Conservation (phyloP, 768 basidiomycete genomes). For the Daedalea quercina region DNA sequence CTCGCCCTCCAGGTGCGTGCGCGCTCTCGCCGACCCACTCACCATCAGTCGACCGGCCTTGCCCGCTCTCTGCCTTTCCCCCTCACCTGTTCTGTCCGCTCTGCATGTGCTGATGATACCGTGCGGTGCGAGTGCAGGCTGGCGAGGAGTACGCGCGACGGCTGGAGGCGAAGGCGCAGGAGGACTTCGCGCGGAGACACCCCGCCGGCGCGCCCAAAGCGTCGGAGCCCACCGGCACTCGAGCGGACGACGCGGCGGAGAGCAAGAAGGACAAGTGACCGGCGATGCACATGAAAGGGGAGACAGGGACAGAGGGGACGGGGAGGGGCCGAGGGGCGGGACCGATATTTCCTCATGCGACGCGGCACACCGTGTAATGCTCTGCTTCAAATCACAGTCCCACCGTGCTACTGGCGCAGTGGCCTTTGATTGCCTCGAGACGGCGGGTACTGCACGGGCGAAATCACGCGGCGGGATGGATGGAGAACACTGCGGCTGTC, state of each 20-base stretch:
- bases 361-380: background rate
- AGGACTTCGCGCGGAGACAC: slow-evolving; percentile 18
- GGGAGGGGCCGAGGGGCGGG: background rate
- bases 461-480: too few relatives aligned
- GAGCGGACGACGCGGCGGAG: slow-evolving; percentile 16
- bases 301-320: background rate
- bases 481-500: background rate
- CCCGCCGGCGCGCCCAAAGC: slow-evolving; percentile 6
- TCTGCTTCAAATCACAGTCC: background rate
- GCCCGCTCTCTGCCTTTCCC: background rate
- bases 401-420: background rate
- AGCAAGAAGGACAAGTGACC: slow-evolving; percentile 21
- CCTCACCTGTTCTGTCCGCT: background rate
- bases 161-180: slow-evolving; percentile 34
- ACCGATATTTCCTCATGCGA: background rate
- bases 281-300: background rate
- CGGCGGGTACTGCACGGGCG: too few relatives aligned
- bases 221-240: slow-evolving; percentile 1
- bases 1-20: slow-evolving; percentile 64
- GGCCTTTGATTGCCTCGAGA: background rate
- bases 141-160: slow-evolving; percentile 44
- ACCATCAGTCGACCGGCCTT: background rate
- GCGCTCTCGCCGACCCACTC: background rate
- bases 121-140: slow-evolving; percentile 22
- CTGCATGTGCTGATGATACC: background rate